phyloP scores from a whole-genome alignment of 2,329 filamentous ascomycete genomes.

The Daldinia eschscholtzii region DNA sequence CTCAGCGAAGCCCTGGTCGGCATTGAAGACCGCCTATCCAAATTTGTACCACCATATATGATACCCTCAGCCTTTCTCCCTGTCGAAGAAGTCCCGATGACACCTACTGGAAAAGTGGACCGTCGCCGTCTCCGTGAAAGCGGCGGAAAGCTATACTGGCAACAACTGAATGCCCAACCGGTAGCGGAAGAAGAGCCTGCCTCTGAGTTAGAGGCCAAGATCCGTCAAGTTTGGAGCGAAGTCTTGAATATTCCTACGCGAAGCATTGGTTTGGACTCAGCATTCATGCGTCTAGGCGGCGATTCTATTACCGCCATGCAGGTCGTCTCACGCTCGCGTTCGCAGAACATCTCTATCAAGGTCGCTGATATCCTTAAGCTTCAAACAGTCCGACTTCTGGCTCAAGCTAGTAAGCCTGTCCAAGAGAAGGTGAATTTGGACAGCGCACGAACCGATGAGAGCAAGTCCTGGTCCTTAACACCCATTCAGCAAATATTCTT shows the following conservation, averaged over 20 bases:
- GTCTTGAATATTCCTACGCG: constrained; percentile 22
- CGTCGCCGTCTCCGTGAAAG: neutral
- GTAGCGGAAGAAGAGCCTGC: neutral
- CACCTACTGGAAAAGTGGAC: constrained; percentile 4
- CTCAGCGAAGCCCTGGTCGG: neutral
- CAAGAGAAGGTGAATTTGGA: constrained; percentile 6
- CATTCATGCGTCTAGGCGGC: constrained; percentile 24
- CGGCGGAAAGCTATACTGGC: neutral
- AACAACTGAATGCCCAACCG: neutral
- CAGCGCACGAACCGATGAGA: neutral
- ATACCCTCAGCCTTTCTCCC: constrained; percentile 8
- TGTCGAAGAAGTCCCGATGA: neutral
- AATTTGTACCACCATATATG: constrained; percentile 11
- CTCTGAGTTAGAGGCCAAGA: constrained; percentile 9
- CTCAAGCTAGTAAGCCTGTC: constrained; percentile 16
- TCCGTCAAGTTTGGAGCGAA: constrained; percentile 15
- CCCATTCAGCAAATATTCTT: constrained; percentile 6
- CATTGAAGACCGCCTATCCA: neutral
- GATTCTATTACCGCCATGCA: constrained; percentile 35
- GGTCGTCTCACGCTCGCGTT: constrained; percentile 18
- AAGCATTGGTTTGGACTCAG: constrained; percentile 2
- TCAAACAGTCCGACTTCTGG: constrained; percentile 18
- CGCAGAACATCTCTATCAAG: constrained; percentile 9
- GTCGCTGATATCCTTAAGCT: constrained; percentile 19
- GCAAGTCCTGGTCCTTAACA: neutral